Percentiles rank a stretch among this genome's conserved stretches.
These are phyloP conservation scores for Oryza longistaminata DNA, from an alignment of 176 grass and related monocot genomes.

Conservation along the genomic window DNA sequence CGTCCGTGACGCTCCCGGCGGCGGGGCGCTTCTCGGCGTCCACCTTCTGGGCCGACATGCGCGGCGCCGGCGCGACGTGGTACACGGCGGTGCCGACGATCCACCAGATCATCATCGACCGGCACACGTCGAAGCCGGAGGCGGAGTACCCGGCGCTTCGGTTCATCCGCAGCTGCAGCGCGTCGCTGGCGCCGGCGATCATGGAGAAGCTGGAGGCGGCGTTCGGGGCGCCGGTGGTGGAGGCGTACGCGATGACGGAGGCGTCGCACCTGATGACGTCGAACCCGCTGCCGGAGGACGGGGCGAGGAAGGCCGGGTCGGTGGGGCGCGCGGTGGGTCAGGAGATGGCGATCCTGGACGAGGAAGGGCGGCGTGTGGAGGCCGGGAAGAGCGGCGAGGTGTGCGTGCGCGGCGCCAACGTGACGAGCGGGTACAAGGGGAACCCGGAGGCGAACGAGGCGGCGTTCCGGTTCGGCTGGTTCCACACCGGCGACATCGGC, in stretches of 20 bases:
- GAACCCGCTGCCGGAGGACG: slow-evolving; percentile 71
- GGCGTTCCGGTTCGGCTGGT: slow-evolving; percentile 81
- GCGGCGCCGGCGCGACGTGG: slow-evolving; percentile 59
- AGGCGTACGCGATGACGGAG: slow-evolving; percentile 98
- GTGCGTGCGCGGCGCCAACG: slow-evolving; percentile 75
- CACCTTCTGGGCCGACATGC: slow-evolving; percentile 91
- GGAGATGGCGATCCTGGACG: slow-evolving; percentile 77
- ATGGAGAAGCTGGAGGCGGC: slow-evolving; percentile 63
- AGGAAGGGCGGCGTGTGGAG: slow-evolving; percentile 15
- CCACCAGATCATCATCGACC: slow-evolving; percentile 96
- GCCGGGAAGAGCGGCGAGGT: slow-evolving; percentile 61
- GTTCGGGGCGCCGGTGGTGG: slow-evolving; percentile 70
- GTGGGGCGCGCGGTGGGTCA: slow-evolving; percentile 70
- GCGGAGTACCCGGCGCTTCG: slow-evolving; percentile 52
- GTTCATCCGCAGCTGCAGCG: slow-evolving; percentile 95
- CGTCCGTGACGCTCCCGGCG: slow-evolving; percentile 54
- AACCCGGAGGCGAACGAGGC: slow-evolving; percentile 60
- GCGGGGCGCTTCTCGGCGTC: slow-evolving; percentile 81
- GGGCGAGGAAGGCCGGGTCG: slow-evolving; percentile 51
- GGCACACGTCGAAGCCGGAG: slow-evolving; percentile 51
- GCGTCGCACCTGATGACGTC: slow-evolving; percentile 86
- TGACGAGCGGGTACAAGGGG: slow-evolving; percentile 71
- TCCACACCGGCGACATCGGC: slow-evolving; percentile 94
- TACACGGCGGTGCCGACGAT: slow-evolving; percentile 92
- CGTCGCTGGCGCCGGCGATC: slow-evolving; percentile 79